phyloP scores from a whole-genome alignment of 1,284 basidiomycete species.

The Mycocalia duriaeana region DNA sequence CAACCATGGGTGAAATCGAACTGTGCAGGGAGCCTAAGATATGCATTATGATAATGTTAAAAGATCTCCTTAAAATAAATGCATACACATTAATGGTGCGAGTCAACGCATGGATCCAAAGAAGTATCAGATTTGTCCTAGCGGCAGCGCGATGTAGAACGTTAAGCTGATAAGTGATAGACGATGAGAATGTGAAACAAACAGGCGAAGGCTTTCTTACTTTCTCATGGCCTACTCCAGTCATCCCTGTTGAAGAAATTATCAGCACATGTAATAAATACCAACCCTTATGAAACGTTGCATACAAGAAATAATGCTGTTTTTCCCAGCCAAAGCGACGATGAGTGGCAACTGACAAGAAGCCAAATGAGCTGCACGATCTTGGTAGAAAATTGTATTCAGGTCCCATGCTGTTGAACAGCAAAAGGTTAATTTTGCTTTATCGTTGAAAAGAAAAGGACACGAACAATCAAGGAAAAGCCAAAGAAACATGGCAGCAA shows the following conservation, averaged over 20 bases:
- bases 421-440: neutral
- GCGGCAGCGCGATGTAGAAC: slow-evolving; percentile 29
- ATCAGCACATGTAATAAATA: neutral
- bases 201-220: slow-evolving; percentile 12
- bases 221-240: slow-evolving; percentile 29
- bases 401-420: slow-evolving; percentile 22
- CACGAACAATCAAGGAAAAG: slow-evolving; percentile 40
- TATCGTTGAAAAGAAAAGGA: neutral
- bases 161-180: slow-evolving; percentile 19
- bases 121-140: slow-evolving; percentile 23
- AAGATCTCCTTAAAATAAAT: neutral
- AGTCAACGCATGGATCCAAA: slow-evolving; percentile 29
- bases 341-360: slow-evolving; percentile 27
- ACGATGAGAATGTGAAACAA: slow-evolving; percentile 1
- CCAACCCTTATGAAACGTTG: neutral
- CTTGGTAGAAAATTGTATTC: slow-evolving; percentile 23
- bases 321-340: slow-evolving; percentile 28
- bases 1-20: slow-evolving; percentile 25
- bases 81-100: slow-evolving; percentile 22
- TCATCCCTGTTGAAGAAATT: slow-evolving; percentile 18
- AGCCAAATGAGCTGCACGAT: slow-evolving; percentile 26
- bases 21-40: slow-evolving; percentile 19
- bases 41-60: neutral
- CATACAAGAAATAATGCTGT: slow-evolving; percentile 29
- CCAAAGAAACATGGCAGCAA: slow-evolving; percentile 35